Base-by-base conservation (phyloP, 352 stramenopile species). In the Phytophthora pseudosyringae region DNA sequence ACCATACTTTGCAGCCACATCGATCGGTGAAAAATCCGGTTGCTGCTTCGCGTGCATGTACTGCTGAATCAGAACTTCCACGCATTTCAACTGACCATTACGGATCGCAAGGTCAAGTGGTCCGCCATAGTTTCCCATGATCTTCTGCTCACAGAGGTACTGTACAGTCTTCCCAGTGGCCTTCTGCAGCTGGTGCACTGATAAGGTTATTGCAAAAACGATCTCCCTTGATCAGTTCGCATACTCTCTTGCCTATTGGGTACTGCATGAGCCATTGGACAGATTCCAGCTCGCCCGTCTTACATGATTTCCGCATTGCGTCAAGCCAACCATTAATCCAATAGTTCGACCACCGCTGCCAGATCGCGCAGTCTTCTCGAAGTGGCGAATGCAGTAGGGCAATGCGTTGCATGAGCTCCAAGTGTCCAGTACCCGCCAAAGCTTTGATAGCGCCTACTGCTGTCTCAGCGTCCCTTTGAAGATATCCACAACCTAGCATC, bases 401-500 rank as follows among this genome's bases (percentile, higher is more conserved):
- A 16, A 41, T 41, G 12, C 18, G 36, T 4, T 5, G 36, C 36
- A 41, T 41, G 11, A 41, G 36, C 13, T 41, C 36, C 36, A 41
- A 41, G 36, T 41, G 36, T 8, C 36, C 36, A 41, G 6, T 15
- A 18, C 3, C 4, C 5, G 36, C 36, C 5, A 41, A 41, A 41
- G n/a, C 36, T 18, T 15, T 41, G 9, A 41, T 21, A 5, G 36
- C 36, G 3, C 12, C 11, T 15, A 6, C 36, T 21, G 36, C 36
- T 41, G 36, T 6, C 5, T 41, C 13, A 1, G 6, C 36, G 13
- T 41, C 36, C 12, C 36, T 3, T 18, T 15, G 13, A 21, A 41
- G 36, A 6, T 41, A 41, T 41, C 36, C 36, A 39, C 33, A 39
- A 31, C 45, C 57, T 33, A 66, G 32, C 40, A 66, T 46, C 48